Evolutionary conservation across 2,329 filamentous ascomycete species (phyloP).

Genomic region (Monosporascus cannonballus): DNA sequence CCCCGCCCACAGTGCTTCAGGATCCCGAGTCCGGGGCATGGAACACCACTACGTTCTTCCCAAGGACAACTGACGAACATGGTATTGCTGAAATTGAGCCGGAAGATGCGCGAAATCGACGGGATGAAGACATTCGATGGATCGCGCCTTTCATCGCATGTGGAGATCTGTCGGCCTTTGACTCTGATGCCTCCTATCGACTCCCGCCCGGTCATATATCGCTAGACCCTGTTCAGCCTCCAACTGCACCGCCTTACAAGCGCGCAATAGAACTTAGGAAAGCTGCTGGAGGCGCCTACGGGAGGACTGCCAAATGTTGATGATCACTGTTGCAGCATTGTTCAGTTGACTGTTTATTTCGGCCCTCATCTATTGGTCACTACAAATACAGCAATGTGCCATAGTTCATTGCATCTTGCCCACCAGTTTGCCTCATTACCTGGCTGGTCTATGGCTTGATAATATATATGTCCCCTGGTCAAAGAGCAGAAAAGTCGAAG

Average conservation of each 20-base stretch:
- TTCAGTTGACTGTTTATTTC: no score
- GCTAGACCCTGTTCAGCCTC: slow-evolving; percentile 88
- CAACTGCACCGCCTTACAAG: slow-evolving; percentile 93
- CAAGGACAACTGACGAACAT: slow-evolving; percentile 18
- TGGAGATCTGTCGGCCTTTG: slow-evolving; percentile 88
- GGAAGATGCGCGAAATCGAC: slow-evolving; percentile 37
- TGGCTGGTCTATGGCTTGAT: no score
- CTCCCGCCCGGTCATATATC: slow-evolving; percentile 81
- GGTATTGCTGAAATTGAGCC: slow-evolving; percentile 42
- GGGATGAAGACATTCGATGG: slow-evolving; percentile 56
- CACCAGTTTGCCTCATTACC: no score
- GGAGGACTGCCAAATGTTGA: slow-evolving; percentile 44
- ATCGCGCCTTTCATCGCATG: slow-evolving; percentile 97
- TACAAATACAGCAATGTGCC: no score
- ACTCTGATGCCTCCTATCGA: slow-evolving; percentile 91
- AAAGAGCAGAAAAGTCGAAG: no score
- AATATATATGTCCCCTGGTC: no score
- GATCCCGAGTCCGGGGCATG: slow-evolving; percentile 39
- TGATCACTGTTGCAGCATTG: no score
- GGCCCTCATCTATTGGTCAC: no score
- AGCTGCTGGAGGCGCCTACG: slow-evolving; percentile 68
- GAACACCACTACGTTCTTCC: slow-evolving; percentile 23
- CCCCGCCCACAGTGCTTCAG: slow-evolving; percentile 39
- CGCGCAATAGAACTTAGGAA: slow-evolving; percentile 80
- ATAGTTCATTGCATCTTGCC: no score